Evolutionary conservation across 768 basidiomycete genomes (phyloP).

Genomic region (Terana coerulea): DNA sequence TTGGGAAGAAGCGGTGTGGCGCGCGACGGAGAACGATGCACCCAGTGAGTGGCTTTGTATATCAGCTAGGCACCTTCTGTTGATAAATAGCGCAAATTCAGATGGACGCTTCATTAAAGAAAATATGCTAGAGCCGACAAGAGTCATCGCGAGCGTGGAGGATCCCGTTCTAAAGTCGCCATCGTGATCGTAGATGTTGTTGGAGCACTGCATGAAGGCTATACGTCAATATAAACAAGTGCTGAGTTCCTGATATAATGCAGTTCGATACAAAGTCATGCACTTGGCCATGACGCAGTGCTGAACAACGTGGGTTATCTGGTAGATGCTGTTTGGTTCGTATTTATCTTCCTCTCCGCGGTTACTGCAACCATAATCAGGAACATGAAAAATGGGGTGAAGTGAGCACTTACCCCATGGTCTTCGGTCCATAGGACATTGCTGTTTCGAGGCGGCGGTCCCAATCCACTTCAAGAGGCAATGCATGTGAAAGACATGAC

Average conservation of each 20-base stretch:
- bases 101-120: conserved; percentile 41
- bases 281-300: too few species aligned
- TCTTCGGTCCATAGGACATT: conserved; percentile 98
- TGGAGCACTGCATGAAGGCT: too few species aligned
- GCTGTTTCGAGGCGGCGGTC: conserved; percentile 84
- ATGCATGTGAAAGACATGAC: conserved; percentile 98
- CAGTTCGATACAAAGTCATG: background rate
- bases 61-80: too few species aligned
- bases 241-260: too few species aligned
- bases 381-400: background rate
- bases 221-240: too few species aligned
- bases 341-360: conserved; percentile 45
- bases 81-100: conserved; percentile 14
- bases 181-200: too few species aligned
- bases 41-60: conserved; percentile 18
- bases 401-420: conserved; percentile 70
- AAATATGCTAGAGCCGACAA: conserved; percentile 38
- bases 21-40: conserved; percentile 61
- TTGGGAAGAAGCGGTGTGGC: conserved; percentile 58
- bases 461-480: conserved; percentile 96
- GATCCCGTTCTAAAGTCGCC: conserved; percentile 29
- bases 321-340: background rate
- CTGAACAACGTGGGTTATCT: too few species aligned
- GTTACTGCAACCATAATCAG: conserved; percentile 36
- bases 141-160: conserved; percentile 38